Conservation (phyloP, 805 yeast genomes). For the Saccharomycopsis schoenii region DNA sequence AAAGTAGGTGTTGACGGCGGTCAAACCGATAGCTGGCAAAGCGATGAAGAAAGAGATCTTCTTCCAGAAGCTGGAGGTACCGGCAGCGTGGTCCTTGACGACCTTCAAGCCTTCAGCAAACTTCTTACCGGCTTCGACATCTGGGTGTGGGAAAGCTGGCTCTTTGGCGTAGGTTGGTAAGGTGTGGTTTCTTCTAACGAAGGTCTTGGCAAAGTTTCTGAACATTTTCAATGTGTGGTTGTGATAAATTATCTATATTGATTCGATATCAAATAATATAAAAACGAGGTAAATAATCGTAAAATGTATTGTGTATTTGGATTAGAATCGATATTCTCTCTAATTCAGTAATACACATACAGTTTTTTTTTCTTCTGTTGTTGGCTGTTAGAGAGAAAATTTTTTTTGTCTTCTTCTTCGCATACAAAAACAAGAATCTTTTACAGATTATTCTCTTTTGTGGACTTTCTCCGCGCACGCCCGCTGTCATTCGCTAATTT, state of each 20-base stretch:
- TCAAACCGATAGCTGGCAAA: slow-evolving; percentile 65
- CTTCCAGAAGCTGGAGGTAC: slow-evolving; percentile 74
- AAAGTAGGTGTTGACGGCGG: slow-evolving; percentile 72
- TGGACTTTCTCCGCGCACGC: background rate
- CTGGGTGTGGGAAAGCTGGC: slow-evolving; percentile 38
- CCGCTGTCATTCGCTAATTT: too few species aligned
- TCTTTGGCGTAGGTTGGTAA: slow-evolving; percentile 34
- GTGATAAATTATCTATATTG: background rate
- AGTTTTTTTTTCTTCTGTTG: too few species aligned
- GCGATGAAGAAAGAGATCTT: slow-evolving; percentile 75
- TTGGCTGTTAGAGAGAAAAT: background rate
- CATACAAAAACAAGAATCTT: background rate
- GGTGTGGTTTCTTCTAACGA: slow-evolving; percentile 17
- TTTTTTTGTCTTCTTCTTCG: background rate
- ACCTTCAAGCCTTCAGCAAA: slow-evolving; percentile 53
- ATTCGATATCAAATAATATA: too few species aligned
- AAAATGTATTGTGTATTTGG: too few species aligned
- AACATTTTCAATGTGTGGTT: background rate
- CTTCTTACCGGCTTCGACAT: slow-evolving; percentile 61
- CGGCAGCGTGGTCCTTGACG: slow-evolving; percentile 68
- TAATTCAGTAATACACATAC: too few species aligned
- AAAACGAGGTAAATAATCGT: too few species aligned
- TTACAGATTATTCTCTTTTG: background rate
- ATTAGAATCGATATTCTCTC: too few species aligned
- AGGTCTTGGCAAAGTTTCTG: slow-evolving; percentile 4